Conservation (phyloP, 2,329 filamentous ascomycete genomes). For the Xylaria multiplex region DNA sequence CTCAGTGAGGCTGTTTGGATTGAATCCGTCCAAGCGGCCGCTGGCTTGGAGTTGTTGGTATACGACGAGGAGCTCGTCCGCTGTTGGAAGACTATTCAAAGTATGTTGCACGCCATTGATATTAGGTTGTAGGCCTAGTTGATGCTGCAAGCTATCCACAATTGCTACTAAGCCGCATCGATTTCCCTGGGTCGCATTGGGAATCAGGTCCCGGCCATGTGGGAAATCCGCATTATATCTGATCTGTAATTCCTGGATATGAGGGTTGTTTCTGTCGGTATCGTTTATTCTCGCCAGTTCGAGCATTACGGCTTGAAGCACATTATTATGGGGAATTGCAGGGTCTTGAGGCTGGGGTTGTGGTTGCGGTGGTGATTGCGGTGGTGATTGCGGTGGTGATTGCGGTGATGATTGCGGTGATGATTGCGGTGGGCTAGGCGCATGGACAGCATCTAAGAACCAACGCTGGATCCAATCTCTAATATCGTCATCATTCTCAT, state of each 20-base stretch:
- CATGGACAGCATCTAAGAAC: slow-evolving; percentile 26
- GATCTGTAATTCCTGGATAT: not conserved
- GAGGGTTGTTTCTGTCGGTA: not conserved
- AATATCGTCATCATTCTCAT: slow-evolving; percentile 35
- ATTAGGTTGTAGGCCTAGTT: slow-evolving; percentile 20
- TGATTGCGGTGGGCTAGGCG: too few species aligned
- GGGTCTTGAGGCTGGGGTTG: too few species aligned
- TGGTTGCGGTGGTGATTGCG: too few species aligned
- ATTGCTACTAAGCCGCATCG: slow-evolving; percentile 37
- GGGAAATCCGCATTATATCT: slow-evolving; percentile 22
- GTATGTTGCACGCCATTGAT: slow-evolving; percentile 23
- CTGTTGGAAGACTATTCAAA: slow-evolving; percentile 10
- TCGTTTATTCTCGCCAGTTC: too few species aligned
- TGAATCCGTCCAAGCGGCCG: not conserved
- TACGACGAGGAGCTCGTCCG: not conserved
- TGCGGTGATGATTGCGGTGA: too few species aligned
- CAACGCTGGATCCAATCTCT: slow-evolving; percentile 35
- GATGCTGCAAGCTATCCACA: slow-evolving; percentile 29
- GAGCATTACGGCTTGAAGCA: too few species aligned
- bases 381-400: too few species aligned
- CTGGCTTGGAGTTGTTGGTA: not conserved
- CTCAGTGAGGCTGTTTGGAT: too few species aligned
- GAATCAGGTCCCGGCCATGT: slow-evolving; percentile 20
- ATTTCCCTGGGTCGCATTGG: not conserved
- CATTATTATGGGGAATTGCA: too few species aligned